phyloP scores from a whole-genome alignment of 306 rosid genomes.

The Vigna unguiculata region DNA sequence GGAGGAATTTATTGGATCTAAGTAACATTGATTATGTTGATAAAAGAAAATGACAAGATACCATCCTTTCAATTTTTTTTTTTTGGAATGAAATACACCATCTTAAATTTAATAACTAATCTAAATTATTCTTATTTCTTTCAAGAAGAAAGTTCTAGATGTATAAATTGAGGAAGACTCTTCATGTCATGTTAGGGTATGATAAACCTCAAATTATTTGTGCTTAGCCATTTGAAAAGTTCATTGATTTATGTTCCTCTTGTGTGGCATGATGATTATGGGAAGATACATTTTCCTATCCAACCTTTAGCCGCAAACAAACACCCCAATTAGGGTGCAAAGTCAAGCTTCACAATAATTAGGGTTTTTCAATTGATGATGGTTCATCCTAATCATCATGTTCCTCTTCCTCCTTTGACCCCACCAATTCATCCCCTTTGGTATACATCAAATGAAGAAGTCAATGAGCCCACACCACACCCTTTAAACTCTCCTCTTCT shows the following conservation, averaged over 20 bases:
- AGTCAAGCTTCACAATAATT: slow-evolving; percentile 1
- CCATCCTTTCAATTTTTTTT: background rate
- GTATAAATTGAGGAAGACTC: background rate
- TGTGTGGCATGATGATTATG: background rate
- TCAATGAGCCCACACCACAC: slow-evolving; percentile 37
- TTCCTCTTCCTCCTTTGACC: slow-evolving; percentile 17
- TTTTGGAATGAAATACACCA: background rate
- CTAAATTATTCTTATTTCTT: background rate
- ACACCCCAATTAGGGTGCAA: slow-evolving; percentile 1
- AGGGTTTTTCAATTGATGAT: slow-evolving; percentile 2
- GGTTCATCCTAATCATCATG: slow-evolving; percentile 18
- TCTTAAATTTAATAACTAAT: background rate
- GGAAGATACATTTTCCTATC: background rate
- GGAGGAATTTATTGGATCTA: too few species aligned
- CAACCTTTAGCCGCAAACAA: slow-evolving; percentile 26
- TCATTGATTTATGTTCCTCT: background rate
- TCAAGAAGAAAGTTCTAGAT: background rate
- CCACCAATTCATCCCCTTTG: slow-evolving; percentile 40
- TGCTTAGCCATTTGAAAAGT: background rate
- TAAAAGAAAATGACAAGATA: too few species aligned
- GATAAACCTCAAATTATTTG: background rate
- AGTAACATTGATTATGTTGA: too few species aligned
- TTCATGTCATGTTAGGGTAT: background rate
- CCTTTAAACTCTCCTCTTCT: slow-evolving; percentile 23
- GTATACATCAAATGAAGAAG: slow-evolving; percentile 38